These are phyloP conservation scores for Elymus sibiricus DNA, from an alignment of 176 grass and related monocot genomes.

Conservation along the genomic window DNA sequence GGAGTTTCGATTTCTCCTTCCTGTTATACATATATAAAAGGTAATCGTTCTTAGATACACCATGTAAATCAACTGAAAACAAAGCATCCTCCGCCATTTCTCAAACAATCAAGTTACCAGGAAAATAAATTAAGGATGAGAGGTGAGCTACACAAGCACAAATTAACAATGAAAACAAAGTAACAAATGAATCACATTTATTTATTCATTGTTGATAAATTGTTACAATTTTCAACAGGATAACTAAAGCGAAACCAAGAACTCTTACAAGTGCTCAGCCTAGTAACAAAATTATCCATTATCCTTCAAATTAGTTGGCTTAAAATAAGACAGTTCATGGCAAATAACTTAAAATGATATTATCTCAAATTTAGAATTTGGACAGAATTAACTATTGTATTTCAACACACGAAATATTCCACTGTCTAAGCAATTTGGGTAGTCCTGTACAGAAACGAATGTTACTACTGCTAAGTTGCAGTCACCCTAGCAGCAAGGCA, in stretches of 20 bases:
- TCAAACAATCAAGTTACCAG: not conserved
- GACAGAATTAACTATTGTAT: not conserved
- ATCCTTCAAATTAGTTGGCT: not conserved
- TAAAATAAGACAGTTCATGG: not conserved
- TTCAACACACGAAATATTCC: not conserved
- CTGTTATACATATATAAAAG: constrained; percentile 35
- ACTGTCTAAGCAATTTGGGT: not conserved
- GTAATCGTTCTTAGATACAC: not conserved
- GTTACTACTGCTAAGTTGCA: not conserved
- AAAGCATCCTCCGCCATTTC: not conserved
- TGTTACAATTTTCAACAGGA: not conserved
- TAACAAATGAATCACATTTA: not conserved
- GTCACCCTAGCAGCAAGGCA: not conserved
- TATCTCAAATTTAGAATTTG: not conserved
- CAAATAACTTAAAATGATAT: not conserved
- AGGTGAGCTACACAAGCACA: constrained; percentile 2
- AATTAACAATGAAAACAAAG: not conserved
- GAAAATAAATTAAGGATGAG: not conserved
- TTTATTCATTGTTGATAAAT: not conserved
- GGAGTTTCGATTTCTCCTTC: constrained; percentile 78
- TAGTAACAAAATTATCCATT: not conserved
- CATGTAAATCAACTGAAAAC: constrained; percentile 5
- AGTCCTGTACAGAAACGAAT: not conserved
- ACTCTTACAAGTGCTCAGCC: not conserved
- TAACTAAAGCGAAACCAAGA: not conserved